phyloP scores from a whole-genome alignment of 345 rosid species.

The Punica granatum region DNA sequence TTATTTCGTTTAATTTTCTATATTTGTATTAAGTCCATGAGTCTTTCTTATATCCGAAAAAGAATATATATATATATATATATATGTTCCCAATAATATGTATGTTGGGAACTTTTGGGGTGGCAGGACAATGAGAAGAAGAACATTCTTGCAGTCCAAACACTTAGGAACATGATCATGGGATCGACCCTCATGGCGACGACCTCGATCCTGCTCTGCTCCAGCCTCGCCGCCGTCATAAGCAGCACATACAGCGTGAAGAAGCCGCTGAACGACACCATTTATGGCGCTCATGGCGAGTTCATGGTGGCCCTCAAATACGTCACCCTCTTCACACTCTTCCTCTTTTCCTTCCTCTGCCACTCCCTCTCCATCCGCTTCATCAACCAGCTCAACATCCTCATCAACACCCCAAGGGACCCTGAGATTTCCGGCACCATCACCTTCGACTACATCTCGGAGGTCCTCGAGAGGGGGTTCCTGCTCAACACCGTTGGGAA shows the following conservation, averaged over 20 bases:
- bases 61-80: no score
- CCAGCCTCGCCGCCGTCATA: conserved; percentile 77
- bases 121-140: conserved; percentile 87
- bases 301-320: conserved; percentile 75
- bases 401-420: conserved; percentile 57
- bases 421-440: conserved; percentile 12
- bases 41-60: no score
- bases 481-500: conserved; percentile 68
- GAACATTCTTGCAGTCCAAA: conserved; percentile 81
- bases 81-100: neutral
- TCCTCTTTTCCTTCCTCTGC: conserved; percentile 80
- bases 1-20: no score
- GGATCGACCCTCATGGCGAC: conserved; percentile 98
- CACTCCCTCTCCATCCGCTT: conserved; percentile 80
- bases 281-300: conserved; percentile 83
- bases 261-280: conserved; percentile 63
- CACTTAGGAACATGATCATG: conserved; percentile 85
- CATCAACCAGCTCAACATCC: conserved; percentile 78
- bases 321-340: conserved; percentile 56
- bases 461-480: conserved; percentile 67
- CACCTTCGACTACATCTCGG: conserved; percentile 41
- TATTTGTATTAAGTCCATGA: no score
- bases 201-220: conserved; percentile 72
- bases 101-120: neutral
- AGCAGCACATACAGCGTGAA: conserved; percentile 92